Evolutionary conservation across 2,329 filamentous ascomycete genomes (phyloP), one percentile per base, ranked within the genome.

Genomic region (Amphichorda felina): DNA sequence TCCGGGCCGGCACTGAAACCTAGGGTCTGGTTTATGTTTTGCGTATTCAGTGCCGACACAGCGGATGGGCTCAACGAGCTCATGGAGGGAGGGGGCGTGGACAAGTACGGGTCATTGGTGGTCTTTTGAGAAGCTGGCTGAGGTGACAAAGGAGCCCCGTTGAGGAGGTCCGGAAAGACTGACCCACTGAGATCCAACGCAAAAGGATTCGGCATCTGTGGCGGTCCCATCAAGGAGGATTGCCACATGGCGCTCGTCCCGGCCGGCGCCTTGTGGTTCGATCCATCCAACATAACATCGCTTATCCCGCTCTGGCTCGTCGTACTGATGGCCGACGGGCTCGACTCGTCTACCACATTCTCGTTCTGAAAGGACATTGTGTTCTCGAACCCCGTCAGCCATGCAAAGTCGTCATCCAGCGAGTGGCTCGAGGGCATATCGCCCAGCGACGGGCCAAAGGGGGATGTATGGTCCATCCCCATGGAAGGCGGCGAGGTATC

Each of bases 241-340:
- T 81, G 75, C 78, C 82, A 86, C 63, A 82, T 75, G 34, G 73
- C 70, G 45, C 67, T 64, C 34, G 69, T 63, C 36, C 58, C 62
- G 41, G 61, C 63, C 38, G 68, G 60, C 26, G 70, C 64, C 28
- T 71, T 67, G 44, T 79, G 76, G 55, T 79, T 81, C 26, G 75
- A 75, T 40, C 84, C 85, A 56, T 95, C 87, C 39, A 91, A 68
- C 80, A 94, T 87, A 40, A 87, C 77, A 54, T 96, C 91, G 58
- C 85, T 93, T 56, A 88, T 83, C 34, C 81, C 84, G 54, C 83
- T 89, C 51, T 93, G 88, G 59, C 88, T 96, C 40, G 84, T 85
- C 30, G 85, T 94, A 63, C 89, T 96, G 56, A 96, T 89, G 32
- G 87, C 87, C 8, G 91, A 96, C 13, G 91, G 91, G 11, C 91